A percentile compares a stretch with the other conserved stretches of the same genome.
These are phyloP conservation scores for Fusarium sp. DNA, from an alignment of 2,329 filamentous ascomycete genomes.

Conservation along the genomic window DNA sequence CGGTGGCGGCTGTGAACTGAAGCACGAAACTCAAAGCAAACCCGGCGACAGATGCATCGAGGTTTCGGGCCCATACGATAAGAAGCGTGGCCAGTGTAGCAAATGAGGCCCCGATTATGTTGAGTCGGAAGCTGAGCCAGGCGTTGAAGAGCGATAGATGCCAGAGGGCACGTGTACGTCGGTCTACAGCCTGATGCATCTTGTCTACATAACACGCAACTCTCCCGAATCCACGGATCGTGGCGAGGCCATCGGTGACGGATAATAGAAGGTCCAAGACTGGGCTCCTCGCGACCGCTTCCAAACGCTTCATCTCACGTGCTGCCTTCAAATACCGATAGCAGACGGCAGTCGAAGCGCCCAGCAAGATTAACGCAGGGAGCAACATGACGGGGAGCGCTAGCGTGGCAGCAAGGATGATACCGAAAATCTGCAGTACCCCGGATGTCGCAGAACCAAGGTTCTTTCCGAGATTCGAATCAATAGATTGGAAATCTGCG, in stretches of 20 bases:
- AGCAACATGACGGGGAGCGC: background rate
- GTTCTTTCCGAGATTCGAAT: background rate
- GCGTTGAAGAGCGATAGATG: background rate
- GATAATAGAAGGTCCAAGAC: background rate
- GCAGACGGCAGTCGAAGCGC: background rate
- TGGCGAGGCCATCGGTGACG: background rate
- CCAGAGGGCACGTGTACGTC: background rate
- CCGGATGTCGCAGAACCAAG: background rate
- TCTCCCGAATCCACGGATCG: background rate
- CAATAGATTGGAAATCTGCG: background rate
- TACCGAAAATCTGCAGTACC: background rate
- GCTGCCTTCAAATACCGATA: background rate
- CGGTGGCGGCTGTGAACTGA: background rate
- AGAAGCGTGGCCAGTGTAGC: background rate
- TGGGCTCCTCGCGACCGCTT: background rate
- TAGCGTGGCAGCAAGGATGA: background rate
- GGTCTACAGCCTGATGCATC: background rate
- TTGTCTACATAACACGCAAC: background rate
- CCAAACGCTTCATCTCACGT: background rate
- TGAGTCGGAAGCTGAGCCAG: background rate
- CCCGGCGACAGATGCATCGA: background rate
- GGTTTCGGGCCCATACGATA: background rate
- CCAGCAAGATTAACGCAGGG: background rate
- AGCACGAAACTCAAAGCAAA: background rate
- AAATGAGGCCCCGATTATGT: background rate